A percentile compares a stretch with the other conserved stretches of the same genome.
These are phyloP conservation scores for Dioscorea cayenensis DNA, from an alignment of 116 monocot species.

Conservation along the genomic window DNA sequence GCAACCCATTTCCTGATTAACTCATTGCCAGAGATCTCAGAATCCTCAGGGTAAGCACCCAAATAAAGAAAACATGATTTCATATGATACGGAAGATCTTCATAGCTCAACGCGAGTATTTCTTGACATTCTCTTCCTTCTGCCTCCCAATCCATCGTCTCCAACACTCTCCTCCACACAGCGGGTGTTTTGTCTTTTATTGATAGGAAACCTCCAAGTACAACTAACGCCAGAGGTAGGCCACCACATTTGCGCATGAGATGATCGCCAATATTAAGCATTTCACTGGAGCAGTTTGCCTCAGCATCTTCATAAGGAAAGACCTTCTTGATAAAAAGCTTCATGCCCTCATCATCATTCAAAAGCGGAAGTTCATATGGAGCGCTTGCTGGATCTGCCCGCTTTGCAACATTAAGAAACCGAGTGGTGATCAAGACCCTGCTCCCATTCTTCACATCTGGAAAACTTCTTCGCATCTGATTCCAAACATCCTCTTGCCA, in stretches of 20 bases:
- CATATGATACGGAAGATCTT: not conserved
- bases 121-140: not conserved
- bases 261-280: not conserved
- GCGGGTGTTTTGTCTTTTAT: not conserved
- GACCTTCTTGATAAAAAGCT: not conserved
- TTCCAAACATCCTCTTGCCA: too few relatives aligned
- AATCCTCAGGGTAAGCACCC: not conserved
- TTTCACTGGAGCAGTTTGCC: not conserved
- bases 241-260: not conserved
- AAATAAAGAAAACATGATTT: not conserved
- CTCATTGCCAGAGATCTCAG: not conserved
- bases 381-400: too few relatives aligned
- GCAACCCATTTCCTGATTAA: not conserved
- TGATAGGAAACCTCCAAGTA: not conserved
- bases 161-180: not conserved
- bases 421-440: too few relatives aligned
- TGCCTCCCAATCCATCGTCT: not conserved
- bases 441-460: too few relatives aligned
- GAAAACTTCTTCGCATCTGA: too few relatives aligned
- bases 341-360: not conserved
- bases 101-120: not conserved
- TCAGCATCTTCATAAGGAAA: not conserved
- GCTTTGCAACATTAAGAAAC: too few relatives aligned
- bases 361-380: not conserved
- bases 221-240: not conserved